phyloP scores from a whole-genome alignment of 495 filamentous ascomycete species.

The Chaetomium fimeti region DNA sequence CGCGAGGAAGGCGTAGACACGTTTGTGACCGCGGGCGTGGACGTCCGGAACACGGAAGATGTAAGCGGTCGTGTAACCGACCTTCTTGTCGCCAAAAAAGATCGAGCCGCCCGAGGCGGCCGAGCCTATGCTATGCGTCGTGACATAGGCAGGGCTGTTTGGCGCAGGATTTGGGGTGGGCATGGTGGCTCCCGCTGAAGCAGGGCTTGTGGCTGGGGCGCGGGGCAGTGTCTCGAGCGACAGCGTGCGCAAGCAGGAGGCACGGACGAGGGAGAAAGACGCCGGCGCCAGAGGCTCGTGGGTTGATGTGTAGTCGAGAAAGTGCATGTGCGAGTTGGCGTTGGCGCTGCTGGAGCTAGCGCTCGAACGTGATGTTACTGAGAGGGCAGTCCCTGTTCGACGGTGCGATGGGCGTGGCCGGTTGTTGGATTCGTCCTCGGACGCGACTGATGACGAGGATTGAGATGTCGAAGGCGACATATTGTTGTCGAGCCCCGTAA shows the following conservation, averaged over 20 bases:
- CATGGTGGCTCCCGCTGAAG: slow-evolving; percentile 31
- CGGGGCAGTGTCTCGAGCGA: slow-evolving; percentile 82
- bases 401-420: slow-evolving; percentile 30
- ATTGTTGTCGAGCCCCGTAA: slow-evolving; percentile 34
- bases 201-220: slow-evolving; percentile 42
- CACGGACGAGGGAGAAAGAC: slow-evolving; percentile 81
- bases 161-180: slow-evolving; percentile 40
- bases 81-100: slow-evolving; percentile 77
- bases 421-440: slow-evolving; percentile 43
- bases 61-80: slow-evolving; percentile 89
- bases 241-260: slow-evolving; percentile 80
- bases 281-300: slow-evolving; percentile 71
- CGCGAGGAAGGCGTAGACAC: slow-evolving; percentile 86
- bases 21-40: slow-evolving; percentile 79
- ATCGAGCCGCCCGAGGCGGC: slow-evolving; percentile 65
- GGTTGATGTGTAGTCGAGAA: slow-evolving; percentile 81
- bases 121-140: slow-evolving; percentile 48
- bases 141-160: slow-evolving; percentile 45
- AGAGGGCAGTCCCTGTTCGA: slow-evolving; percentile 33
- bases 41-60: slow-evolving; percentile 88
- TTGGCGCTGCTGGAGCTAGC: slow-evolving; percentile 41
- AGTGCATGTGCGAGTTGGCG: slow-evolving; percentile 72
- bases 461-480: slow-evolving; percentile 45
- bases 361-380: slow-evolving; percentile 45
- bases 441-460: slow-evolving; percentile 46